Percentiles rank a stretch among this genome's conserved stretches.
Conservation (phyloP, 116 monocot genomes). For the Papilionanthe hybrid region DNA sequence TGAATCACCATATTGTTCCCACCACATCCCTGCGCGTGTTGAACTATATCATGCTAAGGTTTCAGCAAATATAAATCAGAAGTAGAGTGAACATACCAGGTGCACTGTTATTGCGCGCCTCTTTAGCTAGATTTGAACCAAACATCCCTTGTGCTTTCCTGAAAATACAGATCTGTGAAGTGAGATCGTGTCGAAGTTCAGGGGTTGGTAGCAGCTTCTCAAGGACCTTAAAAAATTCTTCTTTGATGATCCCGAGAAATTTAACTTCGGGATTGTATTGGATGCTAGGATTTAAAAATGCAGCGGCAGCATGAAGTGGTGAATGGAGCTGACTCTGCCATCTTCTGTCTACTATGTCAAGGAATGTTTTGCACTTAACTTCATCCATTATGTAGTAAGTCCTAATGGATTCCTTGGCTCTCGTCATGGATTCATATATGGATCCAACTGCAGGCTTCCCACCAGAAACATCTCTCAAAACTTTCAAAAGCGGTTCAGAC, state of each 20-base stretch:
- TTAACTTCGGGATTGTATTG: slow-evolving; percentile 91
- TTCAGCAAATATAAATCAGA: not conserved
- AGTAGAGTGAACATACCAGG: slow-evolving; percentile 42
- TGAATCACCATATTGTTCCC: slow-evolving; percentile 97
- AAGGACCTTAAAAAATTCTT: slow-evolving; percentile 70
- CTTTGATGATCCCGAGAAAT: slow-evolving; percentile 72
- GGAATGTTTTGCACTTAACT: slow-evolving; percentile 70
- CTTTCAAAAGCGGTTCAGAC: slow-evolving; percentile 78
- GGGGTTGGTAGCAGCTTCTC: slow-evolving; percentile 74
- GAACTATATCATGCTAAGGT: not conserved
- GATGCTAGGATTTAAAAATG: slow-evolving; percentile 85
- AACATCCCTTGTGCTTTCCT: slow-evolving; percentile 92
- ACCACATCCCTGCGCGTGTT: slow-evolving; percentile 73
- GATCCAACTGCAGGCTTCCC: slow-evolving; percentile 77
- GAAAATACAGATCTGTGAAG: slow-evolving; percentile 56
- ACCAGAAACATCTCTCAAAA: slow-evolving; percentile 81
- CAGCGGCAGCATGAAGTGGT: slow-evolving; percentile 82
- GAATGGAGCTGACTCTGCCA: slow-evolving; percentile 89
- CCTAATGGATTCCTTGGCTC: slow-evolving; percentile 81
- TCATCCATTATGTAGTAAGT: slow-evolving; percentile 99
- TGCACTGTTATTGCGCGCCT: slow-evolving; percentile 63
- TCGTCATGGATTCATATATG: slow-evolving; percentile 87
- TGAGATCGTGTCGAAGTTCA: slow-evolving; percentile 72
- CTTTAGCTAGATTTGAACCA: slow-evolving; percentile 76
- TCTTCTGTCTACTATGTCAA: slow-evolving; percentile 78